These are phyloP conservation scores for Cubamyces lactineus DNA, from an alignment of 768 basidiomycete species.

Conservation along the genomic window DNA sequence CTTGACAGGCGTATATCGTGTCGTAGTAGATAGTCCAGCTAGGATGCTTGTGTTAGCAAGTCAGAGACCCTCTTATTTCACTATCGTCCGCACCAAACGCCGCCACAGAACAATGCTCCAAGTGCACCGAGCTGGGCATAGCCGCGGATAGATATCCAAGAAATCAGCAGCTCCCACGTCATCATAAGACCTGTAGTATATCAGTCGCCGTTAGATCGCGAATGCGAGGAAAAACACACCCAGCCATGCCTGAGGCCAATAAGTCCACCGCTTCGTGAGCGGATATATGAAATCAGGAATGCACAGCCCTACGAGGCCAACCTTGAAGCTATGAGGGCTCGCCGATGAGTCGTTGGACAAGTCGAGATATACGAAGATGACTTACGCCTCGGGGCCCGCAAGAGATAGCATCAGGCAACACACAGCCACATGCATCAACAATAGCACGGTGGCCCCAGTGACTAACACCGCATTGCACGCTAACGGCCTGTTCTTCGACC, in stretches of 20 bases:
- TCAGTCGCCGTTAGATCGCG: neutral
- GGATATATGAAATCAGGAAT: constrained; percentile 43
- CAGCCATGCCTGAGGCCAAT: constrained; percentile 69
- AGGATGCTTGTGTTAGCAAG: neutral
- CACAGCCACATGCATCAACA: constrained; percentile 23
- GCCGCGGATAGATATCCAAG: constrained; percentile 47
- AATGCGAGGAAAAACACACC: constrained; percentile 32
- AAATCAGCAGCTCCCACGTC: constrained; percentile 32
- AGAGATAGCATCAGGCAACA: neutral
- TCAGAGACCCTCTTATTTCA: too few relatives aligned
- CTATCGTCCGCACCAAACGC: constrained; percentile 26
- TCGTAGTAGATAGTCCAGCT: constrained; percentile 56
- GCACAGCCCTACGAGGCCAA: constrained; percentile 25
- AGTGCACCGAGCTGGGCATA: constrained; percentile 30
- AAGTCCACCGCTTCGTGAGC: constrained; percentile 56
- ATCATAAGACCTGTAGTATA: neutral
- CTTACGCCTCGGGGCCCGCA: constrained; percentile 6
- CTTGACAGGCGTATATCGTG: constrained; percentile 80
- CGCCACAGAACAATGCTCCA: constrained; percentile 24
- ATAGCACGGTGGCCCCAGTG: constrained; percentile 31
- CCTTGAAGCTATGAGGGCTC: constrained; percentile 12
- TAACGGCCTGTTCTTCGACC: constrained; percentile 37
- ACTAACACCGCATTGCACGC: constrained; percentile 35
- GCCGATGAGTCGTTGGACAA: constrained; percentile 9
- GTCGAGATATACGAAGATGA: neutral